Evolutionary conservation across 352 stramenopile genomes (phyloP), one percentile per base, ranked within the genome.

Genomic region (Pythium oligandrum): DNA sequence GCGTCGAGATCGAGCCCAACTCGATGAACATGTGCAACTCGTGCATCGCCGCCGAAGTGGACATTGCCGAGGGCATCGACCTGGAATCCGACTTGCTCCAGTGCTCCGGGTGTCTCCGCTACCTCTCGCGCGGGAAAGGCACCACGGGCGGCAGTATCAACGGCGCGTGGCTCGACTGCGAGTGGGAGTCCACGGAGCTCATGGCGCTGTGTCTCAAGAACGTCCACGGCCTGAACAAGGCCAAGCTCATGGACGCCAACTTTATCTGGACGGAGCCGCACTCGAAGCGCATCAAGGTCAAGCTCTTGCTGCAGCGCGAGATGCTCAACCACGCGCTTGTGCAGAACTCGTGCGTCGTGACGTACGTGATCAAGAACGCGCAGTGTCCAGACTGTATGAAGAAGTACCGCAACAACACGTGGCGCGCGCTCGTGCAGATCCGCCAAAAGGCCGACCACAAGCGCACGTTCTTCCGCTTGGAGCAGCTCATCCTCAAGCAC

Each of bases 211-310:
- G 78, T 47, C 68, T 92, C 34, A 90, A 90, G 75, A 84, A 69
- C 60, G 59, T 92, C 38, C 60, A 74, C 4, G 74, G 74, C 0
- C 71, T 92, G 17, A 58, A 53, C 45, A 86, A 86, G 57, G 78
- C 66, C 48, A 91, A 92, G 53, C 68, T 93, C 35, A 63, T 89
- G 9, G 83, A 93, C 64, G 83, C 83, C 5, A 69, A 63, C 6
- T 91, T 89, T 53, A 75, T 93, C 50, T 93, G 83, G 83, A 93
- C 83, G 2, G 83, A 93, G 57, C 81, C 73, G 11, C 83, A 93
- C 66, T 87, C 74, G 11, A 88, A 89, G 49, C 78, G 83, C 46
- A 52, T 93, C 42, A 92, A 92, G 54, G 50, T 92, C 39, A 73
- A 81, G 31, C 70, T 92, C 36, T 83, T 63, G 38, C 64, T 90